Evolutionary conservation across 495 filamentous ascomycete genomes (phyloP), one percentile per base, ranked within the genome.

Genomic region (Tuber aestivum): DNA sequence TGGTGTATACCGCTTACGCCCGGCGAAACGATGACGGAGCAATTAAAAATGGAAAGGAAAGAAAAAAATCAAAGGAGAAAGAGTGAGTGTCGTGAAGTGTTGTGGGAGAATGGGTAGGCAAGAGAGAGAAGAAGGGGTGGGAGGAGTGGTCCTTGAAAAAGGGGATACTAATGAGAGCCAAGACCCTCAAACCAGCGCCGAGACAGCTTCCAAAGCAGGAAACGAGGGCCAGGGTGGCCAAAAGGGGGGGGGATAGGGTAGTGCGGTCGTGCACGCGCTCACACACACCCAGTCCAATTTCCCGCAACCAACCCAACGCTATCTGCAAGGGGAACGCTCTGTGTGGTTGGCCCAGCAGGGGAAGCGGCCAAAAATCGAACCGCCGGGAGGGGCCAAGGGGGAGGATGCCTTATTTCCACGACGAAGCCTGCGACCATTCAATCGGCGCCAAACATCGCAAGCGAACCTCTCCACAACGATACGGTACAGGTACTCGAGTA

Each of bases 71-170:
- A 18, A 35, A 65, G 27, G 68, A 70, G 50, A 69, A 70, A 70
- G 70, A 79, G 77, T 40, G 78, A 79, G 70, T 79, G 78, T 79
- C 73, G 76, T 79, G 78, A 79, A 79, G 44, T 56, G 70, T 40
- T 48, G 69, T 42, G 21, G 18, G 69, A 71, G 77, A 79, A 78
- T 72, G 76, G 27, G 32, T 18, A 77, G 32, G 70, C 20, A 69
- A 40, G 69, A 65, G 27, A 72, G 40, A 21, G 23, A 74, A 70
- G 70, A 42, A 74, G 65, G 56, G 56, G 78, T 20, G 32, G 48
- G 41, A 42, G 70, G 70, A 61, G 41, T 70, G 37, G 72, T 68
- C 65, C 69, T 72, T 70, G 78, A 79, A 79, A 79, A 75, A 75
- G 76, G 78, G 76, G 76, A 79, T 45, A 70, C 71, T 56, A 5